phyloP scores from a whole-genome alignment of 768 basidiomycete species.

The Boletus edulis region DNA sequence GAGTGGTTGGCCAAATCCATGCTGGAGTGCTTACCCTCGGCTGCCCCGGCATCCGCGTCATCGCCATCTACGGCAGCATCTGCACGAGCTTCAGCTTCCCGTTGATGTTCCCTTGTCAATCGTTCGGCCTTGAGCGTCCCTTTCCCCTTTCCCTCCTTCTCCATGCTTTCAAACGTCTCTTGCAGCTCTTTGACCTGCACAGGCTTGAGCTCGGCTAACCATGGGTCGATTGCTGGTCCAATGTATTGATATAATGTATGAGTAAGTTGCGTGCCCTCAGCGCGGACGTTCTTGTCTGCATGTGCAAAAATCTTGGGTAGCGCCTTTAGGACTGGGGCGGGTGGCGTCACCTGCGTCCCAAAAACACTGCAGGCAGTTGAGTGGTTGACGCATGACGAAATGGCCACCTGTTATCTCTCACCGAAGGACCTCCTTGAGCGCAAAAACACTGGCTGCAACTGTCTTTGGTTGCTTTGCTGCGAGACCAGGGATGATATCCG shows the following conservation, averaged over 20 bases:
- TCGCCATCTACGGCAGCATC: conserved; percentile 34
- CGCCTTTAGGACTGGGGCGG: conserved; percentile 78
- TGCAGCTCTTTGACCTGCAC: conserved; percentile 96
- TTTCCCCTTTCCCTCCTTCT: conserved; percentile 81
- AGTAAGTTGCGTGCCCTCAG: conserved; percentile 80
- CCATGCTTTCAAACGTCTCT: conserved; percentile 82
- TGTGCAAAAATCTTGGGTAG: conserved; percentile 95
- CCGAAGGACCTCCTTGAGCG: conserved; percentile 84
- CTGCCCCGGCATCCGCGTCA: conserved; percentile 44
- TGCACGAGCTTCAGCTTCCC: conserved; percentile 59
- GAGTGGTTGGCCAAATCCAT: conserved; percentile 1
- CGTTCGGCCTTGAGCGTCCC: conserved; percentile 79
- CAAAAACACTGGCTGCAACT: conserved; percentile 75
- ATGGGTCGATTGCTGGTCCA: conserved; percentile 79
- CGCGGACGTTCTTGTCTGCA: conserved; percentile 91
- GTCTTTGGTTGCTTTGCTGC: conserved; percentile 93
- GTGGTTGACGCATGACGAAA: background rate
- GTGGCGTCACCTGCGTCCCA: conserved; percentile 70
- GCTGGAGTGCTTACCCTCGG: conserved; percentile 43
- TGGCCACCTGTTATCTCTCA: conserved; percentile 34
- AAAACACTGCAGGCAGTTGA: conserved; percentile 53
- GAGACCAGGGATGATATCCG: conserved; percentile 80
- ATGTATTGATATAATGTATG: conserved; percentile 84
- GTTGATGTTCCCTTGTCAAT: conserved; percentile 70
- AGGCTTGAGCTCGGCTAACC: conserved; percentile 88